A percentile compares a stretch with the other conserved stretches of the same genome.
Evolutionary conservation across 164 flowering plant genomes (phyloP).

Genomic region (Umbellularia californica): DNA sequence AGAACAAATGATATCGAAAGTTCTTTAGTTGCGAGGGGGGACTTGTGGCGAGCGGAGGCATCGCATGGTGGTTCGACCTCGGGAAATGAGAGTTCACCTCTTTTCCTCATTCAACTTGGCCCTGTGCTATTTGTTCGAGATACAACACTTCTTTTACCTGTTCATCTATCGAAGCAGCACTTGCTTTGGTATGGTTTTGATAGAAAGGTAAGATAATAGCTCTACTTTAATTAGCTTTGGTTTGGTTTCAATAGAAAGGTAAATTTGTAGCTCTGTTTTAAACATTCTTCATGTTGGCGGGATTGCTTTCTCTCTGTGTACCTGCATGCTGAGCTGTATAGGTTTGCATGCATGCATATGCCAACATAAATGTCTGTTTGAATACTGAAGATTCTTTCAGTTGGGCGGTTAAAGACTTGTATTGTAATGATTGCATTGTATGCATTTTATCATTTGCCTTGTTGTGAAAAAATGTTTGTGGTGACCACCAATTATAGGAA

Average conservation of each 20-base stretch:
- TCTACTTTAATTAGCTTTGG: background rate
- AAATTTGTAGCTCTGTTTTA: no score
- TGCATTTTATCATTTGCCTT: no score
- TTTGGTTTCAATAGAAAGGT: background rate
- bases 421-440: no score
- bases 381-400: background rate
- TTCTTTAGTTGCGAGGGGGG: constrained; percentile 87
- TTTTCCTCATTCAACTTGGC: constrained; percentile 90
- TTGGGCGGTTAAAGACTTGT: no score
- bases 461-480: no score
- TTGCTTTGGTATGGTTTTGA: constrained; percentile 99
- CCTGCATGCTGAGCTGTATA: background rate
- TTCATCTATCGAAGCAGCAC: constrained; percentile 94
- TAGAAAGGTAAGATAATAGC: constrained; percentile 56
- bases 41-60: constrained; percentile 96
- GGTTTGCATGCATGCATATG: background rate
- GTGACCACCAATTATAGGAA: background rate
- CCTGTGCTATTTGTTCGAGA: constrained; percentile 90
- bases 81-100: constrained; percentile 71
- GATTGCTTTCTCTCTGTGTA: background rate
- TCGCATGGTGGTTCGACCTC: constrained; percentile 74
- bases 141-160: constrained; percentile 85
- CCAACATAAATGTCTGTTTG: background rate
- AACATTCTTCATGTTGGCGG: no score
- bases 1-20: constrained; percentile 66